A percentile compares a stretch with the other conserved stretches of the same genome.
phyloP scores from a whole-genome alignment of 345 rosid genomes.

The Bruguiera parviflora region DNA sequence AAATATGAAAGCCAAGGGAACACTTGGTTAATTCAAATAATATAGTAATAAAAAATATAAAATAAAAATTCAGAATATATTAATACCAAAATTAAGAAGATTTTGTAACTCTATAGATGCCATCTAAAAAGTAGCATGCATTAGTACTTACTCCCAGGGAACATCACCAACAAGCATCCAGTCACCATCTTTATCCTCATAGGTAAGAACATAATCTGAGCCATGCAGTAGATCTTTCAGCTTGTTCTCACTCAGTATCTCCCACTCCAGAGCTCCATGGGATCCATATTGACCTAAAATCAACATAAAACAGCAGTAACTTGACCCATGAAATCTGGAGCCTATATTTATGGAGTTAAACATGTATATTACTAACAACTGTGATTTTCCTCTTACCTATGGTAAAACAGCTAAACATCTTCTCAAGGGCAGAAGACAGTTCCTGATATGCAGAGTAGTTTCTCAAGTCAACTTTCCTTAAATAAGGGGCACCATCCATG shows the following conservation, averaged over 20 bases:
- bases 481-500: constrained; percentile 38
- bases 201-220: constrained; percentile 33
- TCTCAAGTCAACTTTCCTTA: constrained; percentile 32
- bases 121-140: not conserved
- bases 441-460: constrained; percentile 32
- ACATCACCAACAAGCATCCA: constrained; percentile 42
- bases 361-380: not conserved
- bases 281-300: constrained; percentile 33
- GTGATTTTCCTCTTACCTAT: constrained; percentile 22
- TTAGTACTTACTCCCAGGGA: constrained; percentile 34
- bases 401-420: constrained; percentile 37
- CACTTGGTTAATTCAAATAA: too few relatives aligned
- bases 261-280: constrained; percentile 29
- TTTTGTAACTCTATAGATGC: not conserved
- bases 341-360: not conserved
- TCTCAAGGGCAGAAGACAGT: constrained; percentile 34
- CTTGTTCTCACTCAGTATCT: constrained; percentile 30
- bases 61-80: too few relatives aligned
- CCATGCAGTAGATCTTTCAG: constrained; percentile 36
- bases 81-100: not conserved
- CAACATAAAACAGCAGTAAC: constrained; percentile 23
- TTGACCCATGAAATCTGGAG: constrained; percentile 19
- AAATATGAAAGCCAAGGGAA: too few relatives aligned
- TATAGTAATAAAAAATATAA: too few relatives aligned
- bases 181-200: constrained; percentile 35